phyloP scores from a whole-genome alignment of 139 green algal genomes.

The Parachlorella kessleri region DNA sequence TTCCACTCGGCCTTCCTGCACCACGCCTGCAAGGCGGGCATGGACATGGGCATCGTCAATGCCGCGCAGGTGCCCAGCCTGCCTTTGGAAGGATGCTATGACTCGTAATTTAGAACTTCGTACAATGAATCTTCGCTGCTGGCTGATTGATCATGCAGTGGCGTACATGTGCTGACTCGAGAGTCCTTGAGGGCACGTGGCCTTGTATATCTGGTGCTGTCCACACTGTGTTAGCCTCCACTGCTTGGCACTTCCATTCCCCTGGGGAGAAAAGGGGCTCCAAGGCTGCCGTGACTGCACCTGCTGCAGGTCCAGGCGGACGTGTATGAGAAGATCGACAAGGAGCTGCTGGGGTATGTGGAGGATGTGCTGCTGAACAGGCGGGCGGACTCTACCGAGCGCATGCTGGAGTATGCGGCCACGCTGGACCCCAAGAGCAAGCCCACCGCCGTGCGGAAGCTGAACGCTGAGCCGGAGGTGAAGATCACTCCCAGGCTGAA shows the following conservation, averaged over 20 bases:
- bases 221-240: no score
- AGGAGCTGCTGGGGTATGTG: conserved; percentile 95
- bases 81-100: no score
- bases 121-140: no score
- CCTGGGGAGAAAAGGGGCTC: no score
- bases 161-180: no score
- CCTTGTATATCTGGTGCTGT: no score
- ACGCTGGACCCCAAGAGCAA: conserved; percentile 48
- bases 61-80: conserved; percentile 68
- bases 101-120: no score
- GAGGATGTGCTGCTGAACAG: conserved; percentile 98
- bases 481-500: conserved; percentile 26
- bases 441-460: conserved; percentile 10
- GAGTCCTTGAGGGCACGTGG: no score
- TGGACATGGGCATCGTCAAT: conserved; percentile 99
- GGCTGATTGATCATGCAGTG: no score
- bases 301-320: conserved; percentile 83
- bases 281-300: no score
- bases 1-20: conserved; percentile 97
- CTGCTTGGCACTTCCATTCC: no score
- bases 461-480: background rate
- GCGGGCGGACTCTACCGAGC: conserved; percentile 96
- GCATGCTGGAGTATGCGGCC: conserved; percentile 92
- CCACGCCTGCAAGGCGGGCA: conserved; percentile 92
- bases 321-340: conserved; percentile 96